These are phyloP conservation scores for Baorangia bicolor DNA, from an alignment of 768 basidiomycete genomes.

Conservation along the genomic window DNA sequence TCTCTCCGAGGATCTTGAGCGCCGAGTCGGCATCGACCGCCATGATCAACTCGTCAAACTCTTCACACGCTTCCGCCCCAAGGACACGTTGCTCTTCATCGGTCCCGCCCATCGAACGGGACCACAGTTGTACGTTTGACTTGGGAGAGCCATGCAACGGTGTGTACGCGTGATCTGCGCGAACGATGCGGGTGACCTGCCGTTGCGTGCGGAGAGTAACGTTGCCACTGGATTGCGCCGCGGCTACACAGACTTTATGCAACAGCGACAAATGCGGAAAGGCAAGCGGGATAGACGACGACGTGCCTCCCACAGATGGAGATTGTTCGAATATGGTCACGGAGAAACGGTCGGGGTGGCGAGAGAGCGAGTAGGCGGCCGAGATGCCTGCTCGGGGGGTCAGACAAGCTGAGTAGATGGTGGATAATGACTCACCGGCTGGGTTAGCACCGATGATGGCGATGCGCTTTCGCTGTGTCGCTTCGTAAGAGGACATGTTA, in stretches of 20 bases:
- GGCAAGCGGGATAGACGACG: background rate
- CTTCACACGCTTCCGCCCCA: background rate
- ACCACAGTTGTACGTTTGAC: conserved; percentile 1
- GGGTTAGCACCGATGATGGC: background rate
- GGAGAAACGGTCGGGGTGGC: background rate
- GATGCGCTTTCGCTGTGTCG: background rate
- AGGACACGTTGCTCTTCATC: background rate
- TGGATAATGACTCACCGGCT: background rate
- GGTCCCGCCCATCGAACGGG: background rate
- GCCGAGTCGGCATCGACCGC: conserved; percentile 8
- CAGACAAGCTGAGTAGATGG: background rate
- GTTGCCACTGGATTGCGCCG: conserved; percentile 3
- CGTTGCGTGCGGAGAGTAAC: background rate
- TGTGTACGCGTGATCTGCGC: background rate
- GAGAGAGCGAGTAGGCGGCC: background rate
- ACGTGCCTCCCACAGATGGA: background rate
- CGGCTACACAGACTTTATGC: background rate
- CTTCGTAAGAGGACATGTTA: background rate
- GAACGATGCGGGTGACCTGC: background rate
- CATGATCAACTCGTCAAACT: conserved; percentile 5
- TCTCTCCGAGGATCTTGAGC: conserved; percentile 1
- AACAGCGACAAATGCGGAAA: conserved; percentile 2
- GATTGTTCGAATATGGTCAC: background rate
- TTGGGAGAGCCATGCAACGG: background rate
- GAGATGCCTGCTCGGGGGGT: background rate